Percentiles rank a stretch among this genome's conserved stretches.
phyloP scores from a whole-genome alignment of 2,329 filamentous ascomycete genomes.

The Xylariaceae sp. region DNA sequence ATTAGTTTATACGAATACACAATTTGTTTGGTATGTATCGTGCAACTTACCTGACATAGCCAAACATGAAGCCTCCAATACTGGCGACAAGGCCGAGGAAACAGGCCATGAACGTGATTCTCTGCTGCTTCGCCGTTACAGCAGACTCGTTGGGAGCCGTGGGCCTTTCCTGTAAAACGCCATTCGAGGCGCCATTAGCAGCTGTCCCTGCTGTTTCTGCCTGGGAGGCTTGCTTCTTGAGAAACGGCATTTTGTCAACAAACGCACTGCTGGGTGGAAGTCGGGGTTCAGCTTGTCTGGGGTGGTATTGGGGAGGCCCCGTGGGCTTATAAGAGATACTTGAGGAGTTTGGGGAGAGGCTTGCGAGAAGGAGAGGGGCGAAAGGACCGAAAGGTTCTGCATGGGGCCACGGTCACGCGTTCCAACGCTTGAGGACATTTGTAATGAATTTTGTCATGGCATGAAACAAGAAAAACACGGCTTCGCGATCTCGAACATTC shows the following conservation, averaged over 20 bases:
- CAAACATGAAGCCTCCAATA: conserved; percentile 57
- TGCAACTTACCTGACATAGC: conserved; percentile 48
- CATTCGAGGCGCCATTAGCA: conserved; percentile 10
- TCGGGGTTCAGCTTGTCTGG: conserved; percentile 1
- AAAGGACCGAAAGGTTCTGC: no score
- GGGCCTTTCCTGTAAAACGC: conserved; percentile 10
- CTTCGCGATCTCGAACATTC: no score
- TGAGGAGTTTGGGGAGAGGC: no score
- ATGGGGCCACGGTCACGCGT: no score
- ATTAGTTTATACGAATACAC: not conserved
- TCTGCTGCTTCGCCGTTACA: conserved; percentile 17
- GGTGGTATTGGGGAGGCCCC: no score
- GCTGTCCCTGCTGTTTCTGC: conserved; percentile 19
- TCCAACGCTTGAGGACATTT: no score
- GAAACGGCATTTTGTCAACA: conserved; percentile 26
- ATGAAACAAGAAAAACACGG: no score
- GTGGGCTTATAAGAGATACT: no score
- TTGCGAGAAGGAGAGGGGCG: no score
- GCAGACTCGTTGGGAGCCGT: conserved; percentile 4
- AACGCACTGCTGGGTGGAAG: not conserved
- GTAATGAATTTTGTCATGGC: no score
- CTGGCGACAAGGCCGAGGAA: conserved; percentile 51
- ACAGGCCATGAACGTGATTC: conserved; percentile 38
- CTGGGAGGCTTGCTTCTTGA: conserved; percentile 27
- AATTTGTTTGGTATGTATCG: no score